These are phyloP conservation scores for Thelonectria discophora DNA, from an alignment of 2,329 filamentous ascomycete species.

Conservation along the genomic window DNA sequence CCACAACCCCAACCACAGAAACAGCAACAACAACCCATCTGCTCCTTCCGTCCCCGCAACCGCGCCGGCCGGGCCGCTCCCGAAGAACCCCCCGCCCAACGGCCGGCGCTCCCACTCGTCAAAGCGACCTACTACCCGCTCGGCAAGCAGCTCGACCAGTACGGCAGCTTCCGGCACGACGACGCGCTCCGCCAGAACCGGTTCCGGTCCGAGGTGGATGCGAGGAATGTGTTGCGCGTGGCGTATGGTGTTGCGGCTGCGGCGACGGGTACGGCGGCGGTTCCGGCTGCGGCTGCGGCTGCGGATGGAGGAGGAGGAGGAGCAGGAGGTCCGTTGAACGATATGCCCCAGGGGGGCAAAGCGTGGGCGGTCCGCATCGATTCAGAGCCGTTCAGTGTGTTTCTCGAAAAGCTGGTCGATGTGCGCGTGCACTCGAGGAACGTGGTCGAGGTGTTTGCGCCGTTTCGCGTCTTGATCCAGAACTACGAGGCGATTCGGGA, in stretches of 20 bases:
- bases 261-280: too few relatives aligned
- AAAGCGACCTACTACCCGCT: neutral
- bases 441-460: conserved; percentile 2
- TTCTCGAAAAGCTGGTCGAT: neutral
- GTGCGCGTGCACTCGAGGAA: neutral
- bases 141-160: neutral
- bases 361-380: neutral
- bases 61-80: neutral
- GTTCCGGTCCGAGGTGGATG: neutral
- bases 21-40: neutral
- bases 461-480: neutral
- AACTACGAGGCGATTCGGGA: neutral
- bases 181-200: neutral
- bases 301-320: neutral
- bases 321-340: neutral
- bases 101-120: too few relatives aligned
- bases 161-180: neutral
- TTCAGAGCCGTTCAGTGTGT: neutral
- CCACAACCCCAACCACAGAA: too few relatives aligned
- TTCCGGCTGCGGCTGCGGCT: too few relatives aligned
- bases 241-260: neutral
- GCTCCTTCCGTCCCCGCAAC: neutral
- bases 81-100: neutral
- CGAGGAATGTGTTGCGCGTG: neutral
- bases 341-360: neutral